Evolutionary conservation across 2,329 filamentous ascomycete genomes (phyloP), one percentile per base, ranked within the genome.

Genomic region (Paramyrothecium sp.): DNA sequence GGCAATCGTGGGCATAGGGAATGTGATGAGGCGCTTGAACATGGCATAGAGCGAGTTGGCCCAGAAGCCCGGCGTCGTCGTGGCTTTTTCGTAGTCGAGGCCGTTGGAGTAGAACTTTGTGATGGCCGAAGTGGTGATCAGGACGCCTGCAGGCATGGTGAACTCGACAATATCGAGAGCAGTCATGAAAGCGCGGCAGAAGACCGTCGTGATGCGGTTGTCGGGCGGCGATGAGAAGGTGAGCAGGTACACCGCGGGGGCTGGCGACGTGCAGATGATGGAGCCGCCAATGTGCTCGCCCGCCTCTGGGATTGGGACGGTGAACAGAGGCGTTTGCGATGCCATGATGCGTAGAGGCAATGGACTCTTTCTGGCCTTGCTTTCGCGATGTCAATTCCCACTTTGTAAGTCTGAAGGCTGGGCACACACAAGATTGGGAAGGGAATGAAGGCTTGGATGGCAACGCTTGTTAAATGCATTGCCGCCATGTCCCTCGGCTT

Each of bases 81-180:
- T 67, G 17, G 86, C 88, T 68, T 90, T 83, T 44, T 85, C 80
- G 17, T 92, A 82, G 71, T 95, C 89, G 17, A 95, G 81, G 0
- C 91, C 91, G 74, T 94, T 94, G 71, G 83, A 88, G 77, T 89
- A 95, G 79, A 94, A 94, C 69, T 95, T 95, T 53, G 78, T 71
- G 57, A 93, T 89, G 51, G 81, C 84, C 46, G 86, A 90, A 0
- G 90, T 94, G 5, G 90, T 94, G 58, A 93, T 78, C 16, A 95
- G 80, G 7, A 93, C 89, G 54, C 91, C 91, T n/a, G 83, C 81
- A 0, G 83, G 79, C 65, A 89, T 80, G 26, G 26, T 30, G 58
- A 86, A 82, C 71, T 92, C 88, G 66, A 95, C 75, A 20, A 91
- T 85, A 74, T 95, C 90, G 60, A 95, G 85, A 3, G 90, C 88